Evolutionary conservation across 2,329 filamentous ascomycete species (phyloP).

Genomic region (Cladophialophora carrionii): DNA sequence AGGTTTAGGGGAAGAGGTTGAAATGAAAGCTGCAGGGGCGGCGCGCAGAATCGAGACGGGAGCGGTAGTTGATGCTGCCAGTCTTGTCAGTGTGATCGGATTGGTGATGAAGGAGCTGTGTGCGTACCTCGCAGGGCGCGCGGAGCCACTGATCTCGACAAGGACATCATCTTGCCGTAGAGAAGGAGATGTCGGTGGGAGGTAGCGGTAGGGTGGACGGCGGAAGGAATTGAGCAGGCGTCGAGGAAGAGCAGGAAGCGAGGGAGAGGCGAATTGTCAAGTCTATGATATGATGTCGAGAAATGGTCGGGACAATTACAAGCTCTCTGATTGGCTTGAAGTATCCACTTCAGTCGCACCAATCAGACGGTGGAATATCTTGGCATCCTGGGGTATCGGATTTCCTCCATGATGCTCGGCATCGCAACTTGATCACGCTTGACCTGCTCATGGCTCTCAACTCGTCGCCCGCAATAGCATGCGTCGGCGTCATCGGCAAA

Average conservation of each 20-base stretch:
- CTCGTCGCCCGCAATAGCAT: constrained; percentile 75
- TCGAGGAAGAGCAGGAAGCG: constrained; percentile 15
- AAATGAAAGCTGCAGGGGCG: constrained; percentile 46
- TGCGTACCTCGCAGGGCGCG: constrained; percentile 59
- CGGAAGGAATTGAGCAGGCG: constrained; percentile 40
- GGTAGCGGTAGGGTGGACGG: constrained; percentile 36
- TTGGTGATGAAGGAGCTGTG: constrained; percentile 26
- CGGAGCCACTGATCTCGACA: constrained; percentile 56
- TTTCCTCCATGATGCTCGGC: neutral
- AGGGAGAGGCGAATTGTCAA: constrained; percentile 9
- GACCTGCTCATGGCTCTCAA: constrained; percentile 33
- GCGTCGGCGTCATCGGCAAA: constrained; percentile 90
- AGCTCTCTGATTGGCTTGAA: constrained; percentile 28
- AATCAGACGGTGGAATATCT: neutral
- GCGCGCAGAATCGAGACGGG: constrained; percentile 43
- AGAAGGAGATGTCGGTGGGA: constrained; percentile 20
- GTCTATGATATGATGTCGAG: constrained; percentile 28
- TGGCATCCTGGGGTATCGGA: neutral
- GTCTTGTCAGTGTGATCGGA: constrained; percentile 4
- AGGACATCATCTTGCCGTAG: constrained; percentile 52
- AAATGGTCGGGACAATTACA: constrained; percentile 16
- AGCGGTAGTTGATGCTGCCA: constrained; percentile 39
- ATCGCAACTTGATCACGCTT: neutral
- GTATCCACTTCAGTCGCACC: neutral
- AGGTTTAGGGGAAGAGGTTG: constrained; percentile 47